Conservation (phyloP, 2,329 filamentous ascomycete genomes). For the Nemania sp. region DNA sequence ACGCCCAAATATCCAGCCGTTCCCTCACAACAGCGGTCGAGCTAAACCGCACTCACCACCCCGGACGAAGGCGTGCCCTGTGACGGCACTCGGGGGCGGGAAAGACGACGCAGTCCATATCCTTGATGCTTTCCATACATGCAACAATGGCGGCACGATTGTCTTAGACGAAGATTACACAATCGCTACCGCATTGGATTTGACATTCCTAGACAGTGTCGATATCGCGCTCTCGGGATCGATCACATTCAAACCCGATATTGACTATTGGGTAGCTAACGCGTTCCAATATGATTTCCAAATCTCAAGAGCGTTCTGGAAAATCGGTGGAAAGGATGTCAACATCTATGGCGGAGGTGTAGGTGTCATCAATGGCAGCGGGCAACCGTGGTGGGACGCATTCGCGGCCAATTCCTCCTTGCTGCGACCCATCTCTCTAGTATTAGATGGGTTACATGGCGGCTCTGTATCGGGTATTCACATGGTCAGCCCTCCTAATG, state of each 20-base stretch:
- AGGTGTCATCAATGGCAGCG: slow-evolving; percentile 68
- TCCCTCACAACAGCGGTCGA: slow-evolving; percentile 40
- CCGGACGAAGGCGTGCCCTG: slow-evolving; percentile 35
- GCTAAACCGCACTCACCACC: slow-evolving; percentile 19
- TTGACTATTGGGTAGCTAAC: slow-evolving; percentile 75
- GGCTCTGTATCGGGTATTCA: slow-evolving; percentile 37
- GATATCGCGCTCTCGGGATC: slow-evolving; percentile 69
- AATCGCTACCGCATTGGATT: slow-evolving; percentile 72
- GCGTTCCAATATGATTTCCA: slow-evolving; percentile 74
- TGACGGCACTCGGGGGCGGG: slow-evolving; percentile 24
- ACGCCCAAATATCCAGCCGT: slow-evolving; percentile 38
- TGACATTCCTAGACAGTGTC: slow-evolving; percentile 72
- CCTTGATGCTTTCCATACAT: slow-evolving; percentile 64
- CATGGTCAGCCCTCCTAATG: slow-evolving; percentile 40
- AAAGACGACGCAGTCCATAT: slow-evolving; percentile 55
- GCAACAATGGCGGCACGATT: slow-evolving; percentile 73
- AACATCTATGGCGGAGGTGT: slow-evolving; percentile 72
- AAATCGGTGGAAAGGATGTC: slow-evolving; percentile 61
- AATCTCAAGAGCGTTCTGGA: slow-evolving; percentile 68
- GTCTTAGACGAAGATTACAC: slow-evolving; percentile 70
- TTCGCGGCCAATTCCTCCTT: slow-evolving; percentile 58
- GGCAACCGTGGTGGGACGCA: slow-evolving; percentile 73
- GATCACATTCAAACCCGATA: slow-evolving; percentile 72
- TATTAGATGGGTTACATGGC: slow-evolving; percentile 38
- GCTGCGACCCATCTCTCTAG: slow-evolving; percentile 38